Conservation (phyloP, 805 yeast genomes). For the Lachancea thermotolerans region DNA sequence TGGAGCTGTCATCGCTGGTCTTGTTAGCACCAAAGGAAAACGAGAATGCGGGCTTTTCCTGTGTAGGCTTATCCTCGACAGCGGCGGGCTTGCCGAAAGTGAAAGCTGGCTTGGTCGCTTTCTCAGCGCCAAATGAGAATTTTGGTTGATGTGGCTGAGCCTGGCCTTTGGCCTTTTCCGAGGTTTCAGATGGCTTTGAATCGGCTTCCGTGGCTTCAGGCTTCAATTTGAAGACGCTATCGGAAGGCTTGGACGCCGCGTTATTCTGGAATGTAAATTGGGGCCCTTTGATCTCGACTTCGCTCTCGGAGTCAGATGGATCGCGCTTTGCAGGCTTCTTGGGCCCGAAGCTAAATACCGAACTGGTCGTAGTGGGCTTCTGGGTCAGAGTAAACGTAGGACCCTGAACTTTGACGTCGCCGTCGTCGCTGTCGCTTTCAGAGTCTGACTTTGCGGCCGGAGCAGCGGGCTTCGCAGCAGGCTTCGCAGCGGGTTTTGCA, state of each 20-base stretch:
- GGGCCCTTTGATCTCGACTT: conserved; percentile 35
- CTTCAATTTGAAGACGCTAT: conserved; percentile 33
- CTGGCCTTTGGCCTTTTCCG: background rate
- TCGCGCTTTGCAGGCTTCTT: conserved; percentile 20
- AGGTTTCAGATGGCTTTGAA: background rate
- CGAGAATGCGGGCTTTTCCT: conserved; percentile 19
- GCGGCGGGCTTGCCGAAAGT: conserved; percentile 15
- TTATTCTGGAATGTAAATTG: conserved; percentile 31
- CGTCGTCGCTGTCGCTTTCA: conserved; percentile 40
- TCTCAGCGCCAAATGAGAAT: too few species aligned
- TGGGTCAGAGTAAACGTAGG: conserved; percentile 51
- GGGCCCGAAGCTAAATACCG: conserved; percentile 43
- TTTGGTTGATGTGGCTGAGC: too few species aligned
- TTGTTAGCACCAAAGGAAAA: conserved; percentile 9
- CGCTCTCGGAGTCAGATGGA: conserved; percentile 30
- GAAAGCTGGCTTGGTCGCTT: conserved; percentile 14
- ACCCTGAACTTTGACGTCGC: conserved; percentile 63
- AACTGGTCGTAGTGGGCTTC: conserved; percentile 43
- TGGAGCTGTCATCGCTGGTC: conserved; percentile 4
- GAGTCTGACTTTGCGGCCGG: background rate
- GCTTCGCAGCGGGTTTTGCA: conserved; percentile 10
- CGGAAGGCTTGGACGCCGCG: conserved; percentile 23
- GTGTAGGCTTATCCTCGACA: background rate
- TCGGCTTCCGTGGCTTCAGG: background rate
- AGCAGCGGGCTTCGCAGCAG: conserved; percentile 5